A percentile compares a stretch with the other conserved stretches of the same genome.
phyloP scores from a whole-genome alignment of 805 yeast genomes.

The Pichia californica region DNA sequence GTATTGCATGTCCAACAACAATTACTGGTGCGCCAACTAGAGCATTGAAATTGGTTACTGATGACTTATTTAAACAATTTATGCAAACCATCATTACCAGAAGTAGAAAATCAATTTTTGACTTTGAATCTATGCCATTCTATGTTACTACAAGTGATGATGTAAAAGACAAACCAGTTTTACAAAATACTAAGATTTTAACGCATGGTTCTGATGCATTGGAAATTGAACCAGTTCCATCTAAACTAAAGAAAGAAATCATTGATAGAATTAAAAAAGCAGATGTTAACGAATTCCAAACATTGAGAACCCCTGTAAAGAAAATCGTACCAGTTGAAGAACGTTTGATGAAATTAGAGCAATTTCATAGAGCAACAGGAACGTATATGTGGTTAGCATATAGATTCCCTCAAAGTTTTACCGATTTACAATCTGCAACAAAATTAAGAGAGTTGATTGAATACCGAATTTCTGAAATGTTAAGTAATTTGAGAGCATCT shows the following conservation, averaged over 20 bases:
- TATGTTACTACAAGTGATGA: conserved; percentile 23
- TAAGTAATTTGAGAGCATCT: conserved; percentile 28
- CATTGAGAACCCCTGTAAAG: conserved; percentile 16
- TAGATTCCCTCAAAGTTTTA: conserved; percentile 75
- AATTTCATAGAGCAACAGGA: conserved; percentile 58
- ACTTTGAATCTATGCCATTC: conserved; percentile 32
- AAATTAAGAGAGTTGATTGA: conserved; percentile 69
- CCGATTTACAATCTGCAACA: conserved; percentile 67
- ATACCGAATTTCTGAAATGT: conserved; percentile 45
- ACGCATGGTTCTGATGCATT: conserved; percentile 9
- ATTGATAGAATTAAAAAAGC: conserved; percentile 10
- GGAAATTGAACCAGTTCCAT: conserved; percentile 27
- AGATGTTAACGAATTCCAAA: conserved; percentile 14
- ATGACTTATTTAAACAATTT: conserved; percentile 39
- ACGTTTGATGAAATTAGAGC: conserved; percentile 42
- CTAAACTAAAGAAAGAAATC: conserved; percentile 15
- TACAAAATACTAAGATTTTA: conserved; percentile 12
- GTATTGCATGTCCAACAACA: conserved; percentile 33
- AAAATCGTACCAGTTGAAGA: conserved; percentile 24
- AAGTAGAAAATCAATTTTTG: conserved; percentile 48
- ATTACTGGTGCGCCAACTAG: conserved; percentile 17
- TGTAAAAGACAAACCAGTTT: conserved; percentile 5
- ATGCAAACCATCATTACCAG: conserved; percentile 52
- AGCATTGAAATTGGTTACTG: conserved; percentile 22
- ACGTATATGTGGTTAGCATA: conserved; percentile 82